These are phyloP conservation scores for Colletotrichum sp. DNA, from an alignment of 2,329 filamentous ascomycete genomes.

Conservation along the genomic window DNA sequence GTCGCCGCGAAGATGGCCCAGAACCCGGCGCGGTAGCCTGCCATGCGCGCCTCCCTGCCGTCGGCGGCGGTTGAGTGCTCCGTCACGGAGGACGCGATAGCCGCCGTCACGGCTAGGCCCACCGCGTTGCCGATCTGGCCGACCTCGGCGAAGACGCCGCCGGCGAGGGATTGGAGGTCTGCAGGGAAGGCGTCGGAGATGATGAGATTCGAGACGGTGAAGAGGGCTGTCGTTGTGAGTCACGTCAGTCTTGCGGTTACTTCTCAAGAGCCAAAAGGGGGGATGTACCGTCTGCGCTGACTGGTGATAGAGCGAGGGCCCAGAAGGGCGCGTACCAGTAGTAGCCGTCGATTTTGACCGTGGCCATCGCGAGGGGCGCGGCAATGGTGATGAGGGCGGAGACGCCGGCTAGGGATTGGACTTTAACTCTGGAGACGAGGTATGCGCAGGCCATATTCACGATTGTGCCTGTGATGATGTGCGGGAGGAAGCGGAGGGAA, in stretches of 20 bases:
- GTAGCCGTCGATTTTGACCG: constrained; percentile 47
- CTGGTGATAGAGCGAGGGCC: constrained; percentile 48
- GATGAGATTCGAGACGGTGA: constrained; percentile 59
- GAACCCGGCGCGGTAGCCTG: constrained; percentile 57
- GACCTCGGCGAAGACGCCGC: constrained; percentile 65
- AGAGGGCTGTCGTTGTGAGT: constrained; percentile 43
- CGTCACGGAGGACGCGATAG: constrained; percentile 51
- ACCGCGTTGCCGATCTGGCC: constrained; percentile 62
- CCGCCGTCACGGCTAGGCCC: constrained; percentile 55
- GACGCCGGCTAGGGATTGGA: constrained; percentile 41
- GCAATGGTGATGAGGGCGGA: constrained; percentile 48
- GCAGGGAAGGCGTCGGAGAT: constrained; percentile 60
- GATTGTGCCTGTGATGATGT: constrained; percentile 46
- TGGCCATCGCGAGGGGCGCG: constrained; percentile 60
- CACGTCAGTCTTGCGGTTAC: neutral
- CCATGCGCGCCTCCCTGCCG: constrained; percentile 43
- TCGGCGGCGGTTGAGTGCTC: constrained; percentile 34
- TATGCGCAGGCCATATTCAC: constrained; percentile 48
- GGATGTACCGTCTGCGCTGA: constrained; percentile 44
- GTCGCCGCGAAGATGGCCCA: constrained; percentile 56
- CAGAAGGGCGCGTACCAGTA: constrained; percentile 56
- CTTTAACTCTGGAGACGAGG: constrained; percentile 41
- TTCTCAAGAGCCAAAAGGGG: neutral
- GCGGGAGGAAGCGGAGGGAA: constrained; percentile 53
- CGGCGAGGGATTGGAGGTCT: constrained; percentile 61